These are phyloP conservation scores for Gossypium gossypioides DNA, from an alignment of 441 rosid genomes.

Conservation along the genomic window DNA sequence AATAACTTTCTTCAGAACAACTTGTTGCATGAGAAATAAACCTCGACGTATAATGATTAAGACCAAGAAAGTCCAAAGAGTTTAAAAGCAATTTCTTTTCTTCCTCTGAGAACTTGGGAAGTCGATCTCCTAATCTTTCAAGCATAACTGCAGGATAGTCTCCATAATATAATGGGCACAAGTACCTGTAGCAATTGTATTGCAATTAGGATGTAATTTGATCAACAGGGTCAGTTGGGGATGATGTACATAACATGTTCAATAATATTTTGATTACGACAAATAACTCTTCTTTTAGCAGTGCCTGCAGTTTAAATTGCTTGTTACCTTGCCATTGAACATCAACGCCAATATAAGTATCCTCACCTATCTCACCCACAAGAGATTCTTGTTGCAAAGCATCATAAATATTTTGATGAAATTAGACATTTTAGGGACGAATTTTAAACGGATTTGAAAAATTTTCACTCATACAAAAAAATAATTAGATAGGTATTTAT, in stretches of 20 bases:
- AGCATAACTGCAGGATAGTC: conserved; percentile 56
- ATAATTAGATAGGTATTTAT: background rate
- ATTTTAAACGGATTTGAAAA: background rate
- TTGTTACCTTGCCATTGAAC: background rate
- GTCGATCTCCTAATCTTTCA: conserved; percentile 38
- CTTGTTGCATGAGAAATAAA: conserved; percentile 34
- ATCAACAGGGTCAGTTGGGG: background rate
- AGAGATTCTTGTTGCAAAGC: background rate
- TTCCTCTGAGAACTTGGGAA: conserved; percentile 50
- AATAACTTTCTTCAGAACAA: conserved; percentile 23
- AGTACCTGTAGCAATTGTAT: conserved; percentile 30
- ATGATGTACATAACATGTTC: background rate
- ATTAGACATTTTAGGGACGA: background rate
- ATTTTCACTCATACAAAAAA: background rate
- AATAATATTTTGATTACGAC: background rate
- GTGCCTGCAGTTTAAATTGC: background rate
- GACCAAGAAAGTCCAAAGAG: conserved; percentile 49
- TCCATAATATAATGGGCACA: conserved; percentile 52
- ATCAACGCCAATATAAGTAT: background rate
- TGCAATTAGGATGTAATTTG: background rate
- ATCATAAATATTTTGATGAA: background rate
- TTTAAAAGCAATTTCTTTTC: conserved; percentile 35
- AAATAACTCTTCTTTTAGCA: background rate
- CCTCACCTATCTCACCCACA: background rate
- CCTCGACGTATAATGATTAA: conserved; percentile 61